Percentiles rank a stretch among this genome's conserved stretches.
Evolutionary conservation across 371 early-diverging fungal genomes (phyloP).

Genomic region (Mucor sp.): DNA sequence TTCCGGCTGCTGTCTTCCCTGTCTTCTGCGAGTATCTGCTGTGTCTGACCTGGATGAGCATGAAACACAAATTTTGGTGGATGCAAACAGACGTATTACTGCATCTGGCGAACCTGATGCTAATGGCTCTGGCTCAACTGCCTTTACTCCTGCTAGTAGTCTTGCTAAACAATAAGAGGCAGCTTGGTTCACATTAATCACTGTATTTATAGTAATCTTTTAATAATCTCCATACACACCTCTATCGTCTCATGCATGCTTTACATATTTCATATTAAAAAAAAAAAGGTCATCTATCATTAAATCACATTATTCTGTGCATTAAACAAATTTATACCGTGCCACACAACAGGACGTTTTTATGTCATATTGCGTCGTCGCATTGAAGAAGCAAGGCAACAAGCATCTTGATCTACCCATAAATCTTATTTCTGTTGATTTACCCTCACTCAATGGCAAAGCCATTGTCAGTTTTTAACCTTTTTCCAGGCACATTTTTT

Average conservation of each 20-base stretch:
- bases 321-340: background rate
- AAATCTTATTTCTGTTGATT: too few species aligned
- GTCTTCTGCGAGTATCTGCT: constrained; percentile 41
- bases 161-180: background rate
- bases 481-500: background rate
- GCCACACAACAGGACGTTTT: background rate
- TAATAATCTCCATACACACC: background rate
- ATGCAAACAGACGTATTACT: constrained; percentile 30
- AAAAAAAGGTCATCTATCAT: background rate
- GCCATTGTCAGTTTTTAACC: background rate
- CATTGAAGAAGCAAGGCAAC: too few species aligned
- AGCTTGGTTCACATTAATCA: background rate
- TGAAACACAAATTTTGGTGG: constrained; percentile 26
- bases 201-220: constrained; percentile 1
- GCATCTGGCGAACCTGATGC: constrained; percentile 20
- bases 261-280: background rate
- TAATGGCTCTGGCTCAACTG: background rate
- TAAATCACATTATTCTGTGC: background rate
- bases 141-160: background rate
- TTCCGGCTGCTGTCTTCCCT: constrained; percentile 77
- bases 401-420: too few species aligned
- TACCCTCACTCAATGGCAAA: too few species aligned
- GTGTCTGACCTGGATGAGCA: constrained; percentile 34
- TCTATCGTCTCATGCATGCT: background rate
- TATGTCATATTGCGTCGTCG: too few species aligned